These are phyloP conservation scores for Didymellaceae sp. DNA, from an alignment of 2,329 filamentous ascomycete species.

Conservation along the genomic window DNA sequence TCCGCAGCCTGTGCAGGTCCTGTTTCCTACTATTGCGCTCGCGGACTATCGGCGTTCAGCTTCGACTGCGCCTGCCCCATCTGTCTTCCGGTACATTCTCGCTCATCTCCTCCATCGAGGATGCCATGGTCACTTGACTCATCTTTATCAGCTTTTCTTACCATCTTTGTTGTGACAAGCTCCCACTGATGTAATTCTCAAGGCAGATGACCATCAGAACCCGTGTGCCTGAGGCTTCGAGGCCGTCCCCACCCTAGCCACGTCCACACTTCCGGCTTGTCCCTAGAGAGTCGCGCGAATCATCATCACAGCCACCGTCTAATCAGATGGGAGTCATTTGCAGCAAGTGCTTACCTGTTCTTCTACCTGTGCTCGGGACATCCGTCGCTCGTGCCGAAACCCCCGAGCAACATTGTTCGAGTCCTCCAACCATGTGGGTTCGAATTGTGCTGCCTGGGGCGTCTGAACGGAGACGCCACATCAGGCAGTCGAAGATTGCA, in stretches of 20 bases:
- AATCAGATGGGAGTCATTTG: constrained; percentile 33
- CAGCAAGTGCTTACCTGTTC: constrained; percentile 25
- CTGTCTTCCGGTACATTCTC: constrained; percentile 18
- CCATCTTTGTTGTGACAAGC: constrained; percentile 26
- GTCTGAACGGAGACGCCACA: constrained; percentile 20
- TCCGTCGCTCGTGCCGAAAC: constrained; percentile 27
- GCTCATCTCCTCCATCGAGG: constrained; percentile 3
- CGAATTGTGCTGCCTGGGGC: constrained; percentile 43
- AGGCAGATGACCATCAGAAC: constrained; percentile 42
- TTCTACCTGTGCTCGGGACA: constrained; percentile 25
- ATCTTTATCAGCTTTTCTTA: constrained; percentile 17
- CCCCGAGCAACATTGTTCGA: constrained; percentile 23
- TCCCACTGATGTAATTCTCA: constrained; percentile 30
- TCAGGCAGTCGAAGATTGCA: constrained; percentile 22
- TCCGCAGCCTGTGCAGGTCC: constrained; percentile 6
- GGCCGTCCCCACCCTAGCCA: constrained; percentile 25
- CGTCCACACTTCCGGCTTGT: constrained; percentile 32
- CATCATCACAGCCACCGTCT: constrained; percentile 35
- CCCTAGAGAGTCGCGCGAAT: constrained; percentile 23
- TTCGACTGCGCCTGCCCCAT: constrained; percentile 20
- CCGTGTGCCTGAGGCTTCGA: constrained; percentile 29
- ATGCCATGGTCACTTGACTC: constrained; percentile 27
- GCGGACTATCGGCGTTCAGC: constrained; percentile 30
- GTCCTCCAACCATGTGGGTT: constrained; percentile 33
- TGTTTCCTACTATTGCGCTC: not conserved